Percentiles rank a stretch among this genome's conserved stretches.
phyloP scores from a whole-genome alignment of 192 early-diverging fungal species.

The Backusella mclennaniae region DNA sequence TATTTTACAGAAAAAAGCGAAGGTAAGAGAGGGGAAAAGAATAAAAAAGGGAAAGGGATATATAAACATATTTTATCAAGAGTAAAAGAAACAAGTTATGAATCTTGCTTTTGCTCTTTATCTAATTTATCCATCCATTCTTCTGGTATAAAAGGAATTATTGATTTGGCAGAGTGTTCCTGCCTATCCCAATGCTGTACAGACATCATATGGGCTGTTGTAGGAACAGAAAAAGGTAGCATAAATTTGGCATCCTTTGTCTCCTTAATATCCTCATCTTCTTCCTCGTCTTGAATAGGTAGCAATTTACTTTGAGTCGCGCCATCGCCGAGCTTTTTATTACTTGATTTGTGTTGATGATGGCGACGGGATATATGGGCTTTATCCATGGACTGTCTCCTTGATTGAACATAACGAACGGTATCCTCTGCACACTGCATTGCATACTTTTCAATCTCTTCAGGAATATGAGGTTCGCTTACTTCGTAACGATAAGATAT shows the following conservation, averaged over 20 bases:
- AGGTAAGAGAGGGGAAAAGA: background rate
- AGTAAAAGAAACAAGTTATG: background rate
- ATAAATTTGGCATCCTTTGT: slow-evolving; percentile 52
- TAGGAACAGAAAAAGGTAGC: slow-evolving; percentile 63
- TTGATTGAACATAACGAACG: slow-evolving; percentile 15
- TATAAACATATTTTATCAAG: background rate
- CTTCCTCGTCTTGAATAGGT: slow-evolving; percentile 7
- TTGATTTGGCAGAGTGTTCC: background rate
- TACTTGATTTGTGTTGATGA: background rate
- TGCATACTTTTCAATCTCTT: slow-evolving; percentile 79
- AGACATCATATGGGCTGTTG: slow-evolving; percentile 38
- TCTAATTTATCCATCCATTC: slow-evolving; percentile 35
- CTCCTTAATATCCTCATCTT: slow-evolving; percentile 32
- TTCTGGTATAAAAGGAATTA: slow-evolving; percentile 29
- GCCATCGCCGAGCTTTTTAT: background rate
- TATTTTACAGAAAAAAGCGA: background rate
- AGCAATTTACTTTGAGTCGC: background rate
- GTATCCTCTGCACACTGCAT: slow-evolving; percentile 72
- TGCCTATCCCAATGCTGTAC: background rate
- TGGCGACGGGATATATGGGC: background rate
- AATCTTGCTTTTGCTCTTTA: slow-evolving; percentile 1
- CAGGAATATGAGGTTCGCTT: slow-evolving; percentile 68
- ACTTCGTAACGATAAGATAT: slow-evolving; percentile 87
- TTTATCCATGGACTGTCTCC: background rate
- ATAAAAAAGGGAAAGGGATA: background rate